Conservation (phyloP, 192 early-diverging fungal genomes). For the Coemansia sp. region DNA sequence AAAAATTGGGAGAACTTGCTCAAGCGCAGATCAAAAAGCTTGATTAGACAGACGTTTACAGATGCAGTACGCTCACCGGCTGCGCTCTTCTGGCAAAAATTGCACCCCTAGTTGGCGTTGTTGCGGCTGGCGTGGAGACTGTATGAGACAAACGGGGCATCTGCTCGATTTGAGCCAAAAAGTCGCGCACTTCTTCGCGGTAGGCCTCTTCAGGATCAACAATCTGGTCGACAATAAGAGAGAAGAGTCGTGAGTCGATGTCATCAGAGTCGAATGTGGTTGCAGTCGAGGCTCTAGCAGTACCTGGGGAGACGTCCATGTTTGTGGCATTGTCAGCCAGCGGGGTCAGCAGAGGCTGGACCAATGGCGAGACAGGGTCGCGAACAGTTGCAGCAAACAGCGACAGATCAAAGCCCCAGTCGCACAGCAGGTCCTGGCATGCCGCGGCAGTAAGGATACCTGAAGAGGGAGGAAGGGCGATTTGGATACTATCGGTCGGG, state of each 20-base stretch:
- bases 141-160: constrained; percentile 25
- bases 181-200: constrained; percentile 44
- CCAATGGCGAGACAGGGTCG: constrained; percentile 10
- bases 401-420: constrained; percentile 40
- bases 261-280: constrained; percentile 15
- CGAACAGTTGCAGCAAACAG: constrained; percentile 26
- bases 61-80: too few species aligned
- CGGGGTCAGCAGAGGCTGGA: too few species aligned
- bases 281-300: neutral
- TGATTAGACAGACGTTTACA: too few species aligned
- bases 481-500: constrained; percentile 19
- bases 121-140: neutral
- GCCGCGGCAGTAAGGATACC: constrained; percentile 24
- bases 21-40: too few species aligned
- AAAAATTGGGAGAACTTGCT: neutral
- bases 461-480: constrained; percentile 35
- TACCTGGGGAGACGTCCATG: too few species aligned
- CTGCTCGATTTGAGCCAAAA: constrained; percentile 31
- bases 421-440: constrained; percentile 24
- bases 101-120: neutral
- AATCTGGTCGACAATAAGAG: constrained; percentile 44
- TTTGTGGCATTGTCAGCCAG: too few species aligned
- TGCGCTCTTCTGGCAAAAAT: too few species aligned
- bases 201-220: constrained; percentile 51
- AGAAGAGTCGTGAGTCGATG: constrained; percentile 38